Evolutionary conservation across 306 rosid species (phyloP).

Genomic region (Lathyrus tuberosus): DNA sequence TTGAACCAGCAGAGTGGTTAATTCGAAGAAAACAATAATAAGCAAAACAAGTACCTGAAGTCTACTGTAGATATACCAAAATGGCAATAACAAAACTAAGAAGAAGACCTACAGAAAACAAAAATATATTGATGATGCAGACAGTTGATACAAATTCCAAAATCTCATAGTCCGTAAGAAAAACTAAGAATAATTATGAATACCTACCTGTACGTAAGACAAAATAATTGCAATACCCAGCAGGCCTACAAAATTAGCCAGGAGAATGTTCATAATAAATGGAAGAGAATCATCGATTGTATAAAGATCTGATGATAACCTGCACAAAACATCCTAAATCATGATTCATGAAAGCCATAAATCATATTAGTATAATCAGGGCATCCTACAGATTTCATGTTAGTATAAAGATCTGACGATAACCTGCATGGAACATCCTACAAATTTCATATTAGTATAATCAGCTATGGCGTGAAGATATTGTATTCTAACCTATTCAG

Average conservation of each 20-base stretch:
- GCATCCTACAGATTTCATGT: too few relatives aligned
- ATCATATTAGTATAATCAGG: slow-evolving; percentile 28
- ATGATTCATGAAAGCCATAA: too few relatives aligned
- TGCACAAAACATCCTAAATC: slow-evolving; percentile 47
- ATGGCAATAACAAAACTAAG: slow-evolving; percentile 82
- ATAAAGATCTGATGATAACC: slow-evolving; percentile 96
- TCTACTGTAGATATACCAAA: slow-evolving; percentile 90
- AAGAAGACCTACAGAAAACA: slow-evolving; percentile 68
- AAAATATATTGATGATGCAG: slow-evolving; percentile 25
- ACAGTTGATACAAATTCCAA: slow-evolving; percentile 23
- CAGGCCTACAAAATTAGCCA: slow-evolving; percentile 91
- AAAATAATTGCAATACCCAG: slow-evolving; percentile 84
- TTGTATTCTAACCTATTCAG: slow-evolving; percentile 71
- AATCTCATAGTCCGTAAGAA: background rate
- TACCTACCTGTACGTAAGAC: slow-evolving; percentile 95
- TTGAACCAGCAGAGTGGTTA: slow-evolving; percentile 30
- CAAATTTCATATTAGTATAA: slow-evolving; percentile 27
- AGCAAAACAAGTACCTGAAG: slow-evolving; percentile 72
- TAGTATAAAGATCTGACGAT: slow-evolving; percentile 96
- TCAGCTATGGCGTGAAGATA: slow-evolving; percentile 33
- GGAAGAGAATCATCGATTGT: slow-evolving; percentile 98
- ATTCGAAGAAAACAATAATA: slow-evolving; percentile 7
- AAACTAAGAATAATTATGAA: slow-evolving; percentile 29
- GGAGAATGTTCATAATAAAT: slow-evolving; percentile 88
- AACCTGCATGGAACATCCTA: slow-evolving; percentile 58